Conservation (phyloP, 2,329 filamentous ascomycete species). For the Cytospora mali region DNA sequence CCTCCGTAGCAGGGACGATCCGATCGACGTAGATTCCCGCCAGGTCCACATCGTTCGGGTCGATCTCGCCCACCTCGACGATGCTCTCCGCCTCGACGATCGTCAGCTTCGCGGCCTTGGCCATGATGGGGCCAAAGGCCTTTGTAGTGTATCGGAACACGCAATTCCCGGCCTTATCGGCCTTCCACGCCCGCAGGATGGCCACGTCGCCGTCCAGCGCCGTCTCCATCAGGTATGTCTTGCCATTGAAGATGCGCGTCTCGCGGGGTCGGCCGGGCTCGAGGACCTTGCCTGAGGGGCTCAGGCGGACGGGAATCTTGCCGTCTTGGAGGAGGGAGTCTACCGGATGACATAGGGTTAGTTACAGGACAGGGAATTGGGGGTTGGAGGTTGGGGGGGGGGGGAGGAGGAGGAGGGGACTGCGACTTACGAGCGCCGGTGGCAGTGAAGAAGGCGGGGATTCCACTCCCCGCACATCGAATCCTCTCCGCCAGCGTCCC, state of each 20-base stretch:
- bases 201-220: conserved; percentile 76
- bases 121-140: conserved; percentile 76
- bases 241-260: conserved; percentile 72
- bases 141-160: conserved; percentile 79
- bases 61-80: conserved; percentile 72
- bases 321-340: conserved; percentile 70
- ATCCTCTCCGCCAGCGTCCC: conserved; percentile 74
- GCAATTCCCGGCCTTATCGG: conserved; percentile 76
- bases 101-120: conserved; percentile 74
- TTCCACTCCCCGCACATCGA: conserved; percentile 72
- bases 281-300: conserved; percentile 60
- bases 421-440: conserved; percentile 69
- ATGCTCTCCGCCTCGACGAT: conserved; percentile 88
- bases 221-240: conserved; percentile 76
- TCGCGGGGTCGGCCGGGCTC: conserved; percentile 69
- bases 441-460: conserved; percentile 80
- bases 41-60: conserved; percentile 74
- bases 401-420: not conserved
- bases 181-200: conserved; percentile 76
- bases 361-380: not conserved
- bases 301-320: conserved; percentile 66
- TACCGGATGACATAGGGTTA: conserved; percentile 19
- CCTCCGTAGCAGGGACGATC: conserved; percentile 71
- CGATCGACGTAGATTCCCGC: conserved; percentile 83
- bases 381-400: accelerated